Percentiles rank a stretch among this genome's conserved stretches.
phyloP scores from a whole-genome alignment of 192 early-diverging fungal species.

The Coemansia interrupta region DNA sequence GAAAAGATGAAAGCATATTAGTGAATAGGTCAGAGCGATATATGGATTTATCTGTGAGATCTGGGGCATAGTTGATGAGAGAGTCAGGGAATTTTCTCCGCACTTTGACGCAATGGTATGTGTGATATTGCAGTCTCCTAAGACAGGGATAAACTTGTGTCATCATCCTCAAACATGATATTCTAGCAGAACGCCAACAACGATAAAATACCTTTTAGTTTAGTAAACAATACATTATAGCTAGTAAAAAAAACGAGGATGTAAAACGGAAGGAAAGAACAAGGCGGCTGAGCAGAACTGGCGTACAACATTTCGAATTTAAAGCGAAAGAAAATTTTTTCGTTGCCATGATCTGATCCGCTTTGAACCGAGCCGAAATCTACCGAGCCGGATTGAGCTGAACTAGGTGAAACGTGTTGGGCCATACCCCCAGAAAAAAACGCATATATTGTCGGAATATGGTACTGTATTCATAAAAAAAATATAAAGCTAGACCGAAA shows the following conservation, averaged over 20 bases:
- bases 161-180: conserved; percentile 22
- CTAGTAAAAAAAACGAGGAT: background rate
- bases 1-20: conserved; percentile 5
- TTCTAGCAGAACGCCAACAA: background rate
- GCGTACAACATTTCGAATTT: background rate
- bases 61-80: conserved; percentile 1
- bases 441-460: no score
- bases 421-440: no score
- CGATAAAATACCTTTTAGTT: background rate
- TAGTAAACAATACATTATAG: background rate
- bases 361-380: no score
- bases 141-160: conserved; percentile 36
- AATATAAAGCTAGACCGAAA: background rate
- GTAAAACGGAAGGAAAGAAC: background rate
- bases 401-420: no score
- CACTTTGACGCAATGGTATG: conserved; percentile 6
- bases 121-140: conserved; percentile 10
- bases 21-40: background rate
- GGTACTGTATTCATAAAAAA: background rate
- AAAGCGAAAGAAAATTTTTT: background rate
- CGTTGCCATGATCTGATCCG: no score
- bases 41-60: background rate
- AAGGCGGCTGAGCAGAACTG: background rate
- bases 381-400: no score
- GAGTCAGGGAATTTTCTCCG: conserved; percentile 40